A percentile compares a stretch with the other conserved stretches of the same genome.
Evolutionary conservation across 768 basidiomycete species (phyloP).

Genomic region (Pleurotus eryngii): DNA sequence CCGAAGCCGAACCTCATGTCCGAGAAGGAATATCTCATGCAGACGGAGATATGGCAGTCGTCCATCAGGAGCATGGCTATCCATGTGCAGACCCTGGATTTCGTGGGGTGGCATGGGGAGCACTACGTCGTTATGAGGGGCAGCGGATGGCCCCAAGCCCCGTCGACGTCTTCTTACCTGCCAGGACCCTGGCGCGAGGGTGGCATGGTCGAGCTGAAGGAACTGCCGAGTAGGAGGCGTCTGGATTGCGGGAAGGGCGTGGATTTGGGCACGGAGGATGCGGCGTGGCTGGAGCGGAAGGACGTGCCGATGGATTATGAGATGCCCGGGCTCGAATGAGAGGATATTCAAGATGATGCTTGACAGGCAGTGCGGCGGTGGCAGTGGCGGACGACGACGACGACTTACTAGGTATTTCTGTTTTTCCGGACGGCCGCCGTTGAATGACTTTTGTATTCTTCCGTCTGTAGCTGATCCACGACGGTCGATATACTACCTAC

Average conservation of each 20-base stretch:
- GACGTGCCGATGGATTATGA: constrained; percentile 79
- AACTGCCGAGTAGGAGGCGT: constrained; percentile 53
- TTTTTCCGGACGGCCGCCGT: too few relatives aligned
- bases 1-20: constrained; percentile 56
- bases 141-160: constrained; percentile 5
- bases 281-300: constrained; percentile 65
- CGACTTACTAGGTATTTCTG: too few relatives aligned
- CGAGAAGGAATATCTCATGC: constrained; percentile 55
- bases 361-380: too few relatives aligned
- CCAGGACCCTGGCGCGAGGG: not conserved
- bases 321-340: constrained; percentile 44
- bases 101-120: constrained; percentile 72
- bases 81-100: constrained; percentile 52
- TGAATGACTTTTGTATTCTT: too few relatives aligned
- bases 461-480: too few relatives aligned
- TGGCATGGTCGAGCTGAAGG: constrained; percentile 45
- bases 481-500: too few relatives aligned
- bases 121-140: constrained; percentile 60
- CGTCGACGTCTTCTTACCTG: constrained; percentile 2
- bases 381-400: too few relatives aligned
- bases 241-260: constrained; percentile 66
- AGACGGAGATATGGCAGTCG: constrained; percentile 54
- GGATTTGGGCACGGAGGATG: constrained; percentile 59
- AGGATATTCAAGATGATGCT: too few relatives aligned
- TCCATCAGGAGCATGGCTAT: constrained; percentile 49